phyloP scores from a whole-genome alignment of 2,329 filamentous ascomycete species.

The Triangularia setosa region DNA sequence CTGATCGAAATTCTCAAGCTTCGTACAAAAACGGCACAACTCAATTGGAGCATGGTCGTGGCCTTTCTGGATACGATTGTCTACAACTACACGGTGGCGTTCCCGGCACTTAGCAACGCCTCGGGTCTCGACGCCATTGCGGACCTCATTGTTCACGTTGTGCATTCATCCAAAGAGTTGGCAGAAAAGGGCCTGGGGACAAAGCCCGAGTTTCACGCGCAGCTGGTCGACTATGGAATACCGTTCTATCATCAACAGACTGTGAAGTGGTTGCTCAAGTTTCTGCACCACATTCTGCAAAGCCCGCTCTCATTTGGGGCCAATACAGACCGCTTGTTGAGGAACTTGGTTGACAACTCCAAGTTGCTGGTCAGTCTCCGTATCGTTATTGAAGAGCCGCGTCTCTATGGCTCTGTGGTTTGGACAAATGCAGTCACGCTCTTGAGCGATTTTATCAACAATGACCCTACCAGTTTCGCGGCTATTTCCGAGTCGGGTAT shows the following conservation, averaged over 20 bases:
- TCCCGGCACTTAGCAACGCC: slow-evolving; percentile 75
- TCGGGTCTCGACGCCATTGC: slow-evolving; percentile 87
- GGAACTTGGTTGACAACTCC: slow-evolving; percentile 92
- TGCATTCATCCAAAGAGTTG: slow-evolving; percentile 63
- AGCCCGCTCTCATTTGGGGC: slow-evolving; percentile 66
- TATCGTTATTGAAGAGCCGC: slow-evolving; percentile 74
- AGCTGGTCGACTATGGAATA: slow-evolving; percentile 86
- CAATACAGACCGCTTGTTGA: slow-evolving; percentile 82
- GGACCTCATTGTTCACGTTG: slow-evolving; percentile 78
- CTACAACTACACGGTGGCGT: slow-evolving; percentile 78
- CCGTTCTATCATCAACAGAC: slow-evolving; percentile 92
- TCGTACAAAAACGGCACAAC: slow-evolving; percentile 75
- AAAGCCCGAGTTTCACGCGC: slow-evolving; percentile 64
- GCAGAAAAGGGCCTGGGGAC: slow-evolving; percentile 70
- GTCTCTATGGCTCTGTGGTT: slow-evolving; percentile 81
- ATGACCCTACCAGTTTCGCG: slow-evolving; percentile 95
- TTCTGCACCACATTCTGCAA: slow-evolving; percentile 91
- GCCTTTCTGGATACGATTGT: slow-evolving; percentile 86
- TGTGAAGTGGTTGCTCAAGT: slow-evolving; percentile 90
- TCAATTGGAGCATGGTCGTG: slow-evolving; percentile 78
- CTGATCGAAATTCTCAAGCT: slow-evolving; percentile 84
- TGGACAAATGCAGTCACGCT: slow-evolving; percentile 95
- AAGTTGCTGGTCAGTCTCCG: slow-evolving; percentile 75
- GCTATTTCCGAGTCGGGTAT: slow-evolving; percentile 93
- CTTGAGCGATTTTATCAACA: slow-evolving; percentile 94